phyloP scores from a whole-genome alignment of 1,284 basidiomycete species.

The Ustilago hordei region DNA sequence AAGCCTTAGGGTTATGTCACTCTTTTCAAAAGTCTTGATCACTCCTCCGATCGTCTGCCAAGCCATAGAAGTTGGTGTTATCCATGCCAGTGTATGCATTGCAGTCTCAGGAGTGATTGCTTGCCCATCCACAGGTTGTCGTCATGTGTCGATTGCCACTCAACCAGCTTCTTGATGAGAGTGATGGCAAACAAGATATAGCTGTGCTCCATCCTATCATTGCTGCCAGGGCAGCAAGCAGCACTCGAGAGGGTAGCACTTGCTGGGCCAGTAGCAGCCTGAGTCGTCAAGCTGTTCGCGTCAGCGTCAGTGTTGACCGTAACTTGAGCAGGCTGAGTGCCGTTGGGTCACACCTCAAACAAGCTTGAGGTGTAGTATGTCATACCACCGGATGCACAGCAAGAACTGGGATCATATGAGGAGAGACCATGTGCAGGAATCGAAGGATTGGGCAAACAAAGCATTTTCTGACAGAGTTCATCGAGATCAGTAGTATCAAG shows the following conservation, averaged over 20 bases:
- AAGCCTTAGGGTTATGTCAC: slow-evolving; percentile 17
- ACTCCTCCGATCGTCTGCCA: slow-evolving; percentile 27
- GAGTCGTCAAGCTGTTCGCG: slow-evolving; percentile 49
- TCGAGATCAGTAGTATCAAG: no score
- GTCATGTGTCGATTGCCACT: slow-evolving; percentile 76
- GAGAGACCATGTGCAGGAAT: no score
- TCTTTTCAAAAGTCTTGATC: slow-evolving; percentile 29
- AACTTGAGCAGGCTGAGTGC: slow-evolving; percentile 42
- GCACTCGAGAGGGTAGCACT: slow-evolving; percentile 59
- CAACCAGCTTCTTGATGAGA: slow-evolving; percentile 78
- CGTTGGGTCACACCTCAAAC: slow-evolving; percentile 52
- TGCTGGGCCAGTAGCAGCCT: slow-evolving; percentile 39
- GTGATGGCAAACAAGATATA: slow-evolving; percentile 65
- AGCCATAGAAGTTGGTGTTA: no score
- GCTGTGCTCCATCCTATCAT: slow-evolving; percentile 58
- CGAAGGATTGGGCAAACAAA: no score
- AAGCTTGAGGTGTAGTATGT: slow-evolving; percentile 10
- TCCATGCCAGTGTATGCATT: no score
- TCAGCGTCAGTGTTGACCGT: slow-evolving; percentile 50
- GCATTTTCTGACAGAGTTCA: no score
- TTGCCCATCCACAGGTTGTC: slow-evolving; percentile 74
- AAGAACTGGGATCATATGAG: background rate
- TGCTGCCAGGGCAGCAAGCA: slow-evolving; percentile 59
- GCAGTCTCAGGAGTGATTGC: no score
- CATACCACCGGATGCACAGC: background rate